Percentiles rank a stretch among this genome's conserved stretches.
phyloP scores from a whole-genome alignment of 352 stramenopile genomes.

The Phytophthora sp. region DNA sequence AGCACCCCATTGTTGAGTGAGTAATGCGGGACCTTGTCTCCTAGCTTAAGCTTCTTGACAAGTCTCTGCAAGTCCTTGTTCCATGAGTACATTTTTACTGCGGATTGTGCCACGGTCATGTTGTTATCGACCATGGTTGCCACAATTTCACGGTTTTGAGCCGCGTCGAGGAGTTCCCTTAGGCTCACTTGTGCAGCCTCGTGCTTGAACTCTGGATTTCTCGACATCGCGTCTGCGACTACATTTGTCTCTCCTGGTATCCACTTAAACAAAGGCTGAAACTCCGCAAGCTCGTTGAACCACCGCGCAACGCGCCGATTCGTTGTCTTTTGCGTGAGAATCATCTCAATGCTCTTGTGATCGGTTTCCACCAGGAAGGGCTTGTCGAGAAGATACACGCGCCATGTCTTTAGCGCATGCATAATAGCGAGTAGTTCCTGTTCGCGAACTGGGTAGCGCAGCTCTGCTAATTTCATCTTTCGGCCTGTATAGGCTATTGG shows the following conservation, averaged over 20 bases:
- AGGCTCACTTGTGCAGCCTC: slow-evolving; percentile 3
- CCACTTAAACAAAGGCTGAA: background rate
- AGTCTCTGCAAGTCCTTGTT: no score
- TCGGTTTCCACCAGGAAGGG: slow-evolving; percentile 16
- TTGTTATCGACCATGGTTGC: background rate
- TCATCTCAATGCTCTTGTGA: slow-evolving; percentile 18
- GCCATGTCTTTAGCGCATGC: background rate
- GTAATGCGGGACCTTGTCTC: slow-evolving; percentile 3
- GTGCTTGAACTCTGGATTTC: slow-evolving; percentile 6
- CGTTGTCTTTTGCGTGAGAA: slow-evolving; percentile 23
- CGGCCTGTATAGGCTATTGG: slow-evolving; percentile 2
- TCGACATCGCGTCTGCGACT: background rate
- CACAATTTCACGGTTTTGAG: slow-evolving; percentile 11
- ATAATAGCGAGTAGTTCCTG: slow-evolving; percentile 1
- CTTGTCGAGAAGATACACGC: slow-evolving; percentile 10
- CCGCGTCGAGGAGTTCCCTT: background rate
- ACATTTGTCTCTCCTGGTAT: background rate
- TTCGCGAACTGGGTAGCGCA: slow-evolving; percentile 11
- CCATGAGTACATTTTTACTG: slow-evolving; percentile 7
- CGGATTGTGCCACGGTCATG: background rate
- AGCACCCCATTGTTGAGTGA: slow-evolving; percentile 2
- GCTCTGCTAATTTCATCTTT: slow-evolving; percentile 12
- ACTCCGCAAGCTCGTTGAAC: slow-evolving; percentile 18
- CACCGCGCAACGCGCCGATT: slow-evolving; percentile 13
- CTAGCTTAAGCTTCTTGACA: no score